Conservation (phyloP, 257 asterid species). For the Eustoma russellianum region DNA sequence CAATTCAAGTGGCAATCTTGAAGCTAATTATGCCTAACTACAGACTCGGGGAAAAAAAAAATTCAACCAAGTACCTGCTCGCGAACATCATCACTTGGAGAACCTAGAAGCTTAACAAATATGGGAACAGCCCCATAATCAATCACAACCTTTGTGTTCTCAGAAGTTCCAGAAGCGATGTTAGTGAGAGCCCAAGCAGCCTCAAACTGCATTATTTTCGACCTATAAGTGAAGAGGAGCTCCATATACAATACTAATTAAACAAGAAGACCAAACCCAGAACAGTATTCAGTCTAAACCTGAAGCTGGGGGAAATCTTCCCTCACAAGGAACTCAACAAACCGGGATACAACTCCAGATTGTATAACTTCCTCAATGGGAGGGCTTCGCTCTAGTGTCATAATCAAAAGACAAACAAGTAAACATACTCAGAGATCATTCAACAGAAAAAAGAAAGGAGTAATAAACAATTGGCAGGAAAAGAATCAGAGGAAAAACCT, state of each 20-base stretch:
- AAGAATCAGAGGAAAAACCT: constrained; percentile 26
- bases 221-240: background rate
- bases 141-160: constrained; percentile 77
- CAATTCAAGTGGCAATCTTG: no score
- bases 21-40: no score
- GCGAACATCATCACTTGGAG: constrained; percentile 86
- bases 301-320: constrained; percentile 86
- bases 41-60: no score
- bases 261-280: background rate
- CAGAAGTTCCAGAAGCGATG: constrained; percentile 92
- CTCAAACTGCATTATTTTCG: constrained; percentile 43
- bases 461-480: background rate
- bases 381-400: constrained; percentile 63
- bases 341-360: constrained; percentile 81
- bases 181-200: constrained; percentile 98
- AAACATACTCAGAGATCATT: no score
- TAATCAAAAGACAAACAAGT: background rate
- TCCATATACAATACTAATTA: background rate
- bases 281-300: constrained; percentile 18
- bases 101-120: constrained; percentile 70
- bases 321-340: constrained; percentile 65
- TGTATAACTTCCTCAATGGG: constrained; percentile 82
- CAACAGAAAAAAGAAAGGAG: no score
- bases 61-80: constrained; percentile 49
- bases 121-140: constrained; percentile 83